A percentile compares a stretch with the other conserved stretches of the same genome.
Evolutionary conservation across 352 stramenopile genomes (phyloP).

Genomic region (Saprolegnia parasitica): DNA sequence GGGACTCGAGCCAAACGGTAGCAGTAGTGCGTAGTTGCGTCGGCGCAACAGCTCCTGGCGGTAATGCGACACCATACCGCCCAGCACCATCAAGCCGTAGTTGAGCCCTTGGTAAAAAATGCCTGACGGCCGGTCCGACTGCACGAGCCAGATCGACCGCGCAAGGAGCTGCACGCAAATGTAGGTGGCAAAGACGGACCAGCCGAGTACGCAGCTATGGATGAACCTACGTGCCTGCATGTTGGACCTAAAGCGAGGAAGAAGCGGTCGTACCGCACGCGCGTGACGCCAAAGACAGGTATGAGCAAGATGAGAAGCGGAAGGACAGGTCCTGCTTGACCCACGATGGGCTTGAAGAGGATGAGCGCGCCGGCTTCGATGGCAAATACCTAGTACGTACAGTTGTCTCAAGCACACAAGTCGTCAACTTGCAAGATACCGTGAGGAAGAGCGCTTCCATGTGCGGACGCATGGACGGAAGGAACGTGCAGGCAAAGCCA

Average conservation of each 20-base stretch:
- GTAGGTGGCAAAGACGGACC: constrained; percentile 25
- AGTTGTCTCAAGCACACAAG: not conserved
- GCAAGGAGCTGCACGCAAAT: constrained; percentile 22
- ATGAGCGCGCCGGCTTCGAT: constrained; percentile 12
- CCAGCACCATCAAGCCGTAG: constrained; percentile 24
- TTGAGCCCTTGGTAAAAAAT: constrained; percentile 30
- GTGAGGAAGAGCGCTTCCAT: constrained; percentile 10
- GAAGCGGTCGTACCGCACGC: constrained; percentile 33
- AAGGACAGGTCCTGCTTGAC: constrained; percentile 16
- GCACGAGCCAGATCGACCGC: not conserved
- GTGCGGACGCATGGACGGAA: constrained; percentile 31
- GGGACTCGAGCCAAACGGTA: constrained; percentile 5
- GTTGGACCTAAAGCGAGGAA: not conserved
- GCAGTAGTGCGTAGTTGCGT: constrained; percentile 27
- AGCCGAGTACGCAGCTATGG: constrained; percentile 17
- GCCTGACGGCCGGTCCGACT: not conserved
- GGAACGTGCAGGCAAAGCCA: constrained; percentile 31
- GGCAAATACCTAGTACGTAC: constrained; percentile 30
- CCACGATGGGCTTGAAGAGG: constrained; percentile 23
- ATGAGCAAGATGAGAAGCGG: constrained; percentile 30
- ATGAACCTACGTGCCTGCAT: constrained; percentile 8
- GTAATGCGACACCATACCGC: constrained; percentile 31
- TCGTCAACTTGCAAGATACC: constrained; percentile 26
- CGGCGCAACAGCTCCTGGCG: constrained; percentile 29
- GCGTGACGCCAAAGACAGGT: constrained; percentile 29